Evolutionary conservation across 352 stramenopile species (phyloP).

Genomic region (Globisporangium acanthophoron): DNA sequence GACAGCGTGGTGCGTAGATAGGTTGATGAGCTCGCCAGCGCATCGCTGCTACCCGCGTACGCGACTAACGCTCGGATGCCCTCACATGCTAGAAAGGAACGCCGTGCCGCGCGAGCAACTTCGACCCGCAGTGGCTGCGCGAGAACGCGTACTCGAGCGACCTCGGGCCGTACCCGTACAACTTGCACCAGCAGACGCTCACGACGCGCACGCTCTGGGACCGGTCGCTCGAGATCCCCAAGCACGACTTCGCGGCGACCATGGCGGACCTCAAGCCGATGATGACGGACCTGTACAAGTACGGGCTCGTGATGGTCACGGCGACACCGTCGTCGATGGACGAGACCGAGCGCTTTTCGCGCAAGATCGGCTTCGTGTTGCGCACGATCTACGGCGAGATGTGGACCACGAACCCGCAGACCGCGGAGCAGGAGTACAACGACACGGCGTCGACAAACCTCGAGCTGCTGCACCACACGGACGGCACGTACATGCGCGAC

Average conservation of each 20-base stretch:
- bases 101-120: conserved; percentile 52
- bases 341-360: conserved; percentile 73
- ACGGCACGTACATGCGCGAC: conserved; percentile 85
- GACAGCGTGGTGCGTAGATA: conserved; percentile 35
- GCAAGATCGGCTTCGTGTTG: conserved; percentile 77
- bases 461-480: conserved; percentile 81
- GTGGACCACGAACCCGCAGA: conserved; percentile 83
- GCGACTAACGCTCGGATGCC: not conserved
- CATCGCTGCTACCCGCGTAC: not conserved
- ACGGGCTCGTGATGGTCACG: conserved; percentile 62
- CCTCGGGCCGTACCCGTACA: conserved; percentile 36
- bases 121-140: conserved; percentile 67
- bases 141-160: conserved; percentile 62
- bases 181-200: conserved; percentile 52
- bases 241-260: conserved; percentile 32
- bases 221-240: conserved; percentile 35
- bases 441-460: conserved; percentile 86
- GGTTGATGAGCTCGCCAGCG: not conserved
- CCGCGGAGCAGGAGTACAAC: conserved; percentile 69
- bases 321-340: conserved; percentile 68
- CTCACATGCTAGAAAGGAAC: conserved; percentile 32
- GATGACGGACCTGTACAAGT: conserved; percentile 71
- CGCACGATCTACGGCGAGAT: conserved; percentile 89
- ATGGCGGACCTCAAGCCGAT: conserved; percentile 54
- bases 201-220: conserved; percentile 52